Evolutionary conservation across 75 land plant genomes (phyloP).

Genomic region (Azolla pinnata): DNA sequence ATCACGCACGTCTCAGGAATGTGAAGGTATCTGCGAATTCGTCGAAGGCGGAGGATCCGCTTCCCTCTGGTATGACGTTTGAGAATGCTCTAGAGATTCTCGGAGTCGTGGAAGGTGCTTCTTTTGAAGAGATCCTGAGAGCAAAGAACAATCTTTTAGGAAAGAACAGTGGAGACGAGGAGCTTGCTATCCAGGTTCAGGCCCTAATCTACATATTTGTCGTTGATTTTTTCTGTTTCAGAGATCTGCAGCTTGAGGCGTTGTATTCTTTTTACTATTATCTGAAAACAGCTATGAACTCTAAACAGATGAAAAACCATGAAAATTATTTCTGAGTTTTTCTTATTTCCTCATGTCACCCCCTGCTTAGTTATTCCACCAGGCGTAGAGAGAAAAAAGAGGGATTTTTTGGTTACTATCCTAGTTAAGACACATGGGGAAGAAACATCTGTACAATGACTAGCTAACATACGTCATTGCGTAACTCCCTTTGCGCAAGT

Average conservation of each 20-base stretch:
- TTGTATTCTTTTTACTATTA: neutral
- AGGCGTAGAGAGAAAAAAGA: no score
- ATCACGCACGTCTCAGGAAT: no score
- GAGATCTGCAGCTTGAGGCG: neutral
- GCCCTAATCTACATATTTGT: neutral
- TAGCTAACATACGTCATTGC: no score
- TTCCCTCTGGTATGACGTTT: slow-evolving; percentile 75
- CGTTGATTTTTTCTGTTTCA: neutral
- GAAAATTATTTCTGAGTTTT: no score
- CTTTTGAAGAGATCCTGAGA: slow-evolving; percentile 75
- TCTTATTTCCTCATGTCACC: no score
- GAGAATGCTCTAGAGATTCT: slow-evolving; percentile 82
- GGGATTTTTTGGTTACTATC: no score
- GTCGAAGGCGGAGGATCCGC: slow-evolving; percentile 63
- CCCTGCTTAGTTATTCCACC: no score
- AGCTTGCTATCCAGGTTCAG: slow-evolving; percentile 50
- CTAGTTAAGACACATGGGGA: no score
- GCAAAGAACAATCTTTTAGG: slow-evolving; percentile 70
- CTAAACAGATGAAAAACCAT: no score
- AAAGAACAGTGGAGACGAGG: slow-evolving; percentile 58
- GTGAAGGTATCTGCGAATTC: slow-evolving; percentile 17
- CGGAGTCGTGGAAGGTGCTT: slow-evolving; percentile 74
- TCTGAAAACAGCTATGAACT: neutral
- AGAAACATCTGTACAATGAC: no score
- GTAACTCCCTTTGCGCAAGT: no score